phyloP scores from a whole-genome alignment of 768 basidiomycete species.

The Collybia nuda region DNA sequence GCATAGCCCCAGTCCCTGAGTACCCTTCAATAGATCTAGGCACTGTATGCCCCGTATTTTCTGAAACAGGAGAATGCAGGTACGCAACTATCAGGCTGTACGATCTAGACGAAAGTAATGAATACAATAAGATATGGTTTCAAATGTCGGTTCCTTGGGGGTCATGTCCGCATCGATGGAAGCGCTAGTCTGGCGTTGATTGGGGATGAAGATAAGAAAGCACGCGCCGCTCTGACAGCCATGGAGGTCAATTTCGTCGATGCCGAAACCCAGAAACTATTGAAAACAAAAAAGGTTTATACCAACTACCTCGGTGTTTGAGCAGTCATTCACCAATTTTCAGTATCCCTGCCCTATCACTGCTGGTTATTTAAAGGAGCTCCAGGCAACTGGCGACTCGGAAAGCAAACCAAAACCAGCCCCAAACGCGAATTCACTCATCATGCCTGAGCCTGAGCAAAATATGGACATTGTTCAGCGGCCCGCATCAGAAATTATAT shows the following conservation, averaged over 20 bases:
- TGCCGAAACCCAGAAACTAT: slow-evolving; percentile 53
- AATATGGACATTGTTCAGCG: slow-evolving; percentile 21
- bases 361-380: slow-evolving; percentile 57
- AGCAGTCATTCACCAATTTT: background rate
- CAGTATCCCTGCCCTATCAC: slow-evolving; percentile 70
- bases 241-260: slow-evolving; percentile 72
- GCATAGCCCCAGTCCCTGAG: slow-evolving; percentile 24
- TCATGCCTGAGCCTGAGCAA: slow-evolving; percentile 41
- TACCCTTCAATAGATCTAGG: slow-evolving; percentile 43
- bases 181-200: slow-evolving; percentile 43
- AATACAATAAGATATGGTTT: slow-evolving; percentile 58
- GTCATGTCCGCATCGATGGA: slow-evolving; percentile 57
- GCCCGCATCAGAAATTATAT: slow-evolving; percentile 18
- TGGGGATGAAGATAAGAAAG: slow-evolving; percentile 61
- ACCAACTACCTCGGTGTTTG: background rate
- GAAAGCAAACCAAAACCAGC: slow-evolving; percentile 21
- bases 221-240: slow-evolving; percentile 39
- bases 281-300: slow-evolving; percentile 70
- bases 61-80: slow-evolving; percentile 73
- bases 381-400: slow-evolving; percentile 37
- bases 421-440: slow-evolving; percentile 19
- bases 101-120: background rate
- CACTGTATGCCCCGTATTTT: slow-evolving; percentile 66
- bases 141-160: slow-evolving; percentile 89
- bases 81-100: slow-evolving; percentile 14